Evolutionary conservation across 2,329 filamentous ascomycete species (phyloP), one percentile per base, ranked within the genome.

Genomic region (Lecanosticta acicola): DNA sequence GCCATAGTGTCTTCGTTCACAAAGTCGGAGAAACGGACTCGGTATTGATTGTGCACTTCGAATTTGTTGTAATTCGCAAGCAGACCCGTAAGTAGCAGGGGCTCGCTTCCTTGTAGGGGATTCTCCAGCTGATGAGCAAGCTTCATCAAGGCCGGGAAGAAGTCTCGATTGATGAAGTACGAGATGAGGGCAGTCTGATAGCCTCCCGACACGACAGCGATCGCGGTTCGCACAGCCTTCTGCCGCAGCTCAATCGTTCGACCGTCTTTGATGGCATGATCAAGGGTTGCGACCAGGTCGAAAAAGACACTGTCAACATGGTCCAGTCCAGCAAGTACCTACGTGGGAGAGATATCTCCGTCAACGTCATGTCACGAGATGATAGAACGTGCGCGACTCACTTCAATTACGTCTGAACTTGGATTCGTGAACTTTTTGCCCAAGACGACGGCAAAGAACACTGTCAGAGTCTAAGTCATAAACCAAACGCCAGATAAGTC

Each of bases 41-140:
- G 85, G 60, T 98, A 98, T 0, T 91, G 91, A 58, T 98, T 98
- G 64, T 95, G 90, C 46, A 94, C 91, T 67, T 98, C 93, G 62
- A 98, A 98, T 67, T 97, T 98, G 77, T 98, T 97, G 76, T 97
- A 97, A 69, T 97, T 98, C 54, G 87, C 86, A 43, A 98, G 73
- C 3, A 97, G 75, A 10, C 91, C 91, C 16, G 96, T 75, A 8
- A 97, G 77, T 11, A 84, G 80, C 56, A 96, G 89, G 0, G 91
- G 85, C 48, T 86, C 79, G 35, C 43, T 78, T 47, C 79, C 80
- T 59, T 77, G 75, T 14, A 74, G 70, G 26, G 79, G 73, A 18
- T 77, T 75, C 50, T 88, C 82, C 36, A 83, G 78, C 55, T 94
- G 87, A 71, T 93, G 85, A 49, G 94, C 80, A 63, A 89, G 86